phyloP scores from a whole-genome alignment of 1,284 basidiomycete genomes.

The Fomitopsis betulina region DNA sequence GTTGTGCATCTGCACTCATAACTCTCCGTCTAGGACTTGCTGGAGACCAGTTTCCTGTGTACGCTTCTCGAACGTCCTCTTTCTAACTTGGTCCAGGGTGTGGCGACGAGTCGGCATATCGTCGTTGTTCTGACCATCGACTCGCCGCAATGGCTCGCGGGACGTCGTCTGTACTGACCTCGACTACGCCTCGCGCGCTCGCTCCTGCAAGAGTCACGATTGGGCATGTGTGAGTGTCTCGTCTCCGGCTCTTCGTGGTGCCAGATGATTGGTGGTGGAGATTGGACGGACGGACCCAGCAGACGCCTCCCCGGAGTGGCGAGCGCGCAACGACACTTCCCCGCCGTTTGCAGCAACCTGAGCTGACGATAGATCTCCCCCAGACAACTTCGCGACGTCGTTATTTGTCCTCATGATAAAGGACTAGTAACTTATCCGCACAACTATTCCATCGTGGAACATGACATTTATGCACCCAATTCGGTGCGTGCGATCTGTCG shows the following conservation, averaged over 20 bases:
- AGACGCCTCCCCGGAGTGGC: background rate
- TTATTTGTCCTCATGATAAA: slow-evolving; percentile 66
- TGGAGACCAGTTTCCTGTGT: background rate
- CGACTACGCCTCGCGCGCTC: slow-evolving; percentile 24
- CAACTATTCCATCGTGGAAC: slow-evolving; percentile 55
- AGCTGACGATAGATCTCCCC: background rate
- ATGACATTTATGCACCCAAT: slow-evolving; percentile 49
- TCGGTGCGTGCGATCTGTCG: slow-evolving; percentile 37
- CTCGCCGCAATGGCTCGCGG: slow-evolving; percentile 22
- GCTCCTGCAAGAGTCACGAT: slow-evolving; percentile 51
- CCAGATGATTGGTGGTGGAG: background rate
- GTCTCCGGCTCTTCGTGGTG: background rate
- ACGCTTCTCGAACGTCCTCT: background rate
- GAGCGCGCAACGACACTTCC: background rate
- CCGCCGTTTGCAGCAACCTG: background rate
- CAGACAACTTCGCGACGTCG: slow-evolving; percentile 73
- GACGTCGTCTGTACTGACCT: slow-evolving; percentile 21
- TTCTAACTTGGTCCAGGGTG: background rate
- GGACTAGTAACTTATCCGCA: slow-evolving; percentile 69
- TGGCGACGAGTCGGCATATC: background rate
- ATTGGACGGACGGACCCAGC: background rate
- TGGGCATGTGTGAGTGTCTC: slow-evolving; percentile 61
- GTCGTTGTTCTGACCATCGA: background rate
- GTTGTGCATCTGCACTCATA: background rate
- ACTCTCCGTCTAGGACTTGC: background rate